Evolutionary conservation across 2,329 filamentous ascomycete genomes (phyloP), one percentile per base, ranked within the genome.

Genomic region (Chrysoporthe cubensis): DNA sequence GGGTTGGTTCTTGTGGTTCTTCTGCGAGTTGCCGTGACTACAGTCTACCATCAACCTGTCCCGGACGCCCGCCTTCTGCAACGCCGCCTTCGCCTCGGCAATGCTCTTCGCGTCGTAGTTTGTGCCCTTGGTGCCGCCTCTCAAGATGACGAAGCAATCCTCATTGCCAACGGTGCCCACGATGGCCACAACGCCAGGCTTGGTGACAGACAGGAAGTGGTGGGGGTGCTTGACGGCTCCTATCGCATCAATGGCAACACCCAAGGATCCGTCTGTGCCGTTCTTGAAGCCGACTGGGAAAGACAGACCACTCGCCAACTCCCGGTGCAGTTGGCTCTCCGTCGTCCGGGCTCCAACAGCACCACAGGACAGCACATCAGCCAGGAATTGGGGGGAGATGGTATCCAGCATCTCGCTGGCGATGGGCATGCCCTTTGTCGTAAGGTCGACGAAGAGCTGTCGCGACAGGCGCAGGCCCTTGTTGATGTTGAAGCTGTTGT

Each of bases 221-320:
- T 99, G 96, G 18, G 93, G 93, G 77, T 97, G 93, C 78, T 88
- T 90, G 62, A 96, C 95, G 18, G 96, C 93, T 70, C 94, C 94
- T 78, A 98, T 97, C 62, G 96, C 96, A 78, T 99, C 96, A 74
- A 98, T 93, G 14, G 96, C 94, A 4, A 98, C 94, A 66, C 90
- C 88, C 60, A 98, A 83, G 9, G 90, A 91, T 63, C 96, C 96
- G 78, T 99, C 96, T 43, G 96, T 99, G 72, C 96, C 96, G 80
- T 99, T 99, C 88, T 99, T 99, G 91, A 99, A 99, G 63, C 96
- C 96, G 13, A 99, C 94, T 1, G 96, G 96, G 91, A 97, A 98
- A 73, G 92, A 96, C 46, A 98, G 85, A 76, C 96, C 96, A 64
- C 92, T 96, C 32, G 96, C 95, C 71, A 99, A 84, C 81, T 99